Conservation (phyloP, 2,329 filamentous ascomycete genomes). For the Trichophyton rubrum region DNA sequence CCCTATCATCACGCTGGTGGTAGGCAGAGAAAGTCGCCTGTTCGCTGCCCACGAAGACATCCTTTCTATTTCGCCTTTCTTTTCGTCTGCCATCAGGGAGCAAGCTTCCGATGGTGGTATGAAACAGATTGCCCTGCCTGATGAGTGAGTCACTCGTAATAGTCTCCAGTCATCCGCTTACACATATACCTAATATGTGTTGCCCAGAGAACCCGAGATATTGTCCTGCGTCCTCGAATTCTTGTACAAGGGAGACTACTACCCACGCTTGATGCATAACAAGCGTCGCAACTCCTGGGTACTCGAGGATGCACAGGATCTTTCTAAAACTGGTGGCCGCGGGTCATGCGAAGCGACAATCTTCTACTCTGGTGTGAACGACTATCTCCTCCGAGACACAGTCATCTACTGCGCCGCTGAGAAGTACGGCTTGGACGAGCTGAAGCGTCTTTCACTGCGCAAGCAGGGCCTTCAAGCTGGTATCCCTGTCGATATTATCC, state of each 20-base stretch:
- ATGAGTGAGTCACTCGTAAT: slow-evolving; percentile 33
- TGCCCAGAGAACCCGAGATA: slow-evolving; percentile 74
- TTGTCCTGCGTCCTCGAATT: slow-evolving; percentile 92
- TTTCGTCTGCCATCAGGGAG: slow-evolving; percentile 57
- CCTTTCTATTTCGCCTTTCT: slow-evolving; percentile 73
- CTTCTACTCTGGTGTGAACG: slow-evolving; percentile 59
- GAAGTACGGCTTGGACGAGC: slow-evolving; percentile 78
- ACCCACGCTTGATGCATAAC: slow-evolving; percentile 75
- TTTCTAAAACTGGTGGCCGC: slow-evolving; percentile 45
- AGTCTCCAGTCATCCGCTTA: not conserved
- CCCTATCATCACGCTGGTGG: slow-evolving; percentile 74
- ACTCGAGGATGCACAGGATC: slow-evolving; percentile 59
- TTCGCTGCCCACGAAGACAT: slow-evolving; percentile 95
- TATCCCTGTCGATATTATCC: slow-evolving; percentile 81
- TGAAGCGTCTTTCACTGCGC: slow-evolving; percentile 80
- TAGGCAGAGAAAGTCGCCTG: slow-evolving; percentile 72
- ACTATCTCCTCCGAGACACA: slow-evolving; percentile 77
- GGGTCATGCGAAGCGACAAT: slow-evolving; percentile 62
- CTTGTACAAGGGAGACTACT: slow-evolving; percentile 94
- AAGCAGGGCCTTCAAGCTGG: slow-evolving; percentile 91
- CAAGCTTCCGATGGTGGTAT: slow-evolving; percentile 57
- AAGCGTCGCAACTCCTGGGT: slow-evolving; percentile 78
- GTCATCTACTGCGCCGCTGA: slow-evolving; percentile 89
- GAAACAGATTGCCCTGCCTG: slow-evolving; percentile 67
- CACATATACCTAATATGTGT: slow-evolving; percentile 8